phyloP scores from a whole-genome alignment of 768 basidiomycete genomes.

The Leccinum imitatum region DNA sequence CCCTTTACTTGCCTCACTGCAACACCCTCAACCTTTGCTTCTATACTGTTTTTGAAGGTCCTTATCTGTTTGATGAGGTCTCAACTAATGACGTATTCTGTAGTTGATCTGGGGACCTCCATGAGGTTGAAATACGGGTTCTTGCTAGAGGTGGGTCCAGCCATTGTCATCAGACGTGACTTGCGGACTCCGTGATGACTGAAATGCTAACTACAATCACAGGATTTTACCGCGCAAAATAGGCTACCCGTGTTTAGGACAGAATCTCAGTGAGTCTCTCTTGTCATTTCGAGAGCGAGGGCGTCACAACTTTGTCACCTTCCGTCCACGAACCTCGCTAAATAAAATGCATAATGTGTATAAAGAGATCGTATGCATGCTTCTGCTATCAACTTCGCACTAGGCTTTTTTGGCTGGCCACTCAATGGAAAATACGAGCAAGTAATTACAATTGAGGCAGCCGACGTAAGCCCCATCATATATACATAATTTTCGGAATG shows the following conservation, averaged over 20 bases:
- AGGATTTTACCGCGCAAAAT: conserved; percentile 60
- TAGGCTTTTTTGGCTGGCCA: conserved; percentile 79
- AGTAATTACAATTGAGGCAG: conserved; percentile 68
- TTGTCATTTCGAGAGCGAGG: neutral
- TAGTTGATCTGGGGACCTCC: conserved; percentile 68
- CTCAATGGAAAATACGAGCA: conserved; percentile 73
- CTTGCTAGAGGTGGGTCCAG: conserved; percentile 51
- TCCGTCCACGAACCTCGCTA: neutral
- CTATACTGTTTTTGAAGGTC: no score
- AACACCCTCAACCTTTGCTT: neutral
- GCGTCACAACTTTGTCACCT: neutral
- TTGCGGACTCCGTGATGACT: neutral
- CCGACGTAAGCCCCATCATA: conserved; percentile 43
- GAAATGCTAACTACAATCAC: conserved; percentile 25
- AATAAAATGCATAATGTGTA: neutral
- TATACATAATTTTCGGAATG: conserved; percentile 9
- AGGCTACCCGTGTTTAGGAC: conserved; percentile 78
- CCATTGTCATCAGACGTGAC: conserved; percentile 4
- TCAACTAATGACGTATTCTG: neutral
- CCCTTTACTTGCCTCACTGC: neutral
- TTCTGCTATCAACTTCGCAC: conserved; percentile 64
- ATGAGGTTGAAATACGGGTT: conserved; percentile 79
- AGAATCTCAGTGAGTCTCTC: conserved; percentile 58
- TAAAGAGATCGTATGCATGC: conserved; percentile 69
- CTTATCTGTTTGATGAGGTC: neutral